Conservation (phyloP, 108 stramenopile species). For the Fragilariopsis cylindrus region DNA sequence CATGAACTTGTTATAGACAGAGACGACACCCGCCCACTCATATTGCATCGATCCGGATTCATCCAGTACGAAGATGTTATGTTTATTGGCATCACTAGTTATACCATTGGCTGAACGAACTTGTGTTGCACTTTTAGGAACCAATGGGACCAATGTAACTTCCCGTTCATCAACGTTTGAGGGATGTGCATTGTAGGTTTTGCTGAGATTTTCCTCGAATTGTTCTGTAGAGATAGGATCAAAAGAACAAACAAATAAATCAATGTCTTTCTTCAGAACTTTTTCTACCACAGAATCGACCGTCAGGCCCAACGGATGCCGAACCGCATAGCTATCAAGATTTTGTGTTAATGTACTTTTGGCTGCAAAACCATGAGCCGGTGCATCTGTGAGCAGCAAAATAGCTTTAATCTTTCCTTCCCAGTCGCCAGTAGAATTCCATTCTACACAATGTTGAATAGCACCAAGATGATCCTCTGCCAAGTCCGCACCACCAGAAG, state of each 20-base stretch:
- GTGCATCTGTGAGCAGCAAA: conserved; percentile 55
- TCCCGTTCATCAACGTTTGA: conserved; percentile 38
- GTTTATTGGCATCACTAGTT: conserved; percentile 12
- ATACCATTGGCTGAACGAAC: background rate
- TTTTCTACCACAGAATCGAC: conserved; percentile 30
- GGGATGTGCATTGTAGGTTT: conserved; percentile 35
- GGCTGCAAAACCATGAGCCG: conserved; percentile 48
- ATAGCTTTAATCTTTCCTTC: conserved; percentile 49
- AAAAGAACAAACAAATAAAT: conserved; percentile 64
- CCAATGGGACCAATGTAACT: conserved; percentile 45
- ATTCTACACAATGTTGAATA: conserved; percentile 39
- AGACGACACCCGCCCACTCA: conserved; percentile 56
- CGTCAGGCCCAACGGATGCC: conserved; percentile 52
- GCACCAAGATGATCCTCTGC: conserved; percentile 63
- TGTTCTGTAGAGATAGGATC: conserved; percentile 48
- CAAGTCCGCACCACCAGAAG: conserved; percentile 53
- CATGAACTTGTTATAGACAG: conserved; percentile 47
- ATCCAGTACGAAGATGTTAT: conserved; percentile 65
- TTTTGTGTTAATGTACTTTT: conserved; percentile 15
- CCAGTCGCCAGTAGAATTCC: conserved; percentile 49
- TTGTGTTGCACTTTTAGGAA: conserved; percentile 21
- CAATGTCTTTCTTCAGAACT: conserved; percentile 45
- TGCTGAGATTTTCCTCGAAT: conserved; percentile 46
- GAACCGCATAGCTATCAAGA: conserved; percentile 41
- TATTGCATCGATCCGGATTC: conserved; percentile 51